Percentiles rank a stretch among this genome's conserved stretches.
Evolutionary conservation across 2,329 filamentous ascomycete species (phyloP).

Genomic region (Colletotrichum camelliae): DNA sequence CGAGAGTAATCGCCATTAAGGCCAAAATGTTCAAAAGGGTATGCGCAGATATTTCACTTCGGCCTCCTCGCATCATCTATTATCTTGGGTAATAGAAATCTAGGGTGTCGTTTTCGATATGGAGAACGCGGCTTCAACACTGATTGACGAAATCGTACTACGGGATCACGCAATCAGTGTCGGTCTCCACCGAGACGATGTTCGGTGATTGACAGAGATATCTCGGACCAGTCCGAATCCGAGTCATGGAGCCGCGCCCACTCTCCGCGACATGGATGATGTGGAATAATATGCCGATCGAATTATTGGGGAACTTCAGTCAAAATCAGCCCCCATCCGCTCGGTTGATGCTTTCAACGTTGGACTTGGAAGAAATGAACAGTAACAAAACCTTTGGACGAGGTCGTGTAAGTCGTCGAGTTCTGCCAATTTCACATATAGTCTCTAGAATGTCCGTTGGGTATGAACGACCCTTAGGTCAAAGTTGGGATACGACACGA

Average conservation of each 20-base stretch:
- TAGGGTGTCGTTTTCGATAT: neutral
- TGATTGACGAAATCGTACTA: slow-evolving; percentile 15
- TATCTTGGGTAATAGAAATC: slow-evolving; percentile 1
- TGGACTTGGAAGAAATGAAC: neutral
- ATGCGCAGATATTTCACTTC: neutral
- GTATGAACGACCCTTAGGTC: neutral
- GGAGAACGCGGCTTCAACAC: neutral
- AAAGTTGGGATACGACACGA: neutral
- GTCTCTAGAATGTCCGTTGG: accelerated
- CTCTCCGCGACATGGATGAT: neutral
- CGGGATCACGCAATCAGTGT: slow-evolving; percentile 11
- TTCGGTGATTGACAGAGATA: neutral
- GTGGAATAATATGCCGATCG: neutral
- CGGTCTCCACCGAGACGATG: slow-evolving; percentile 8
- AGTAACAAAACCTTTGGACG: neutral
- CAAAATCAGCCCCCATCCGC: neutral
- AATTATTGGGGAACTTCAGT: neutral
- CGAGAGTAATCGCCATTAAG: neutral
- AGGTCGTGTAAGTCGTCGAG: accelerated
- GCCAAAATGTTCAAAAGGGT: neutral
- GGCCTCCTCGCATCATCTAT: neutral
- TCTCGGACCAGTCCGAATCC: slow-evolving; percentile 13
- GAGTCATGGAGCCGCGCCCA: neutral
- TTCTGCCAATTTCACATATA: accelerated
- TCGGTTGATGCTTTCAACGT: neutral